phyloP scores from a whole-genome alignment of 257 asterid species.

The Nicotiana attenuata region DNA sequence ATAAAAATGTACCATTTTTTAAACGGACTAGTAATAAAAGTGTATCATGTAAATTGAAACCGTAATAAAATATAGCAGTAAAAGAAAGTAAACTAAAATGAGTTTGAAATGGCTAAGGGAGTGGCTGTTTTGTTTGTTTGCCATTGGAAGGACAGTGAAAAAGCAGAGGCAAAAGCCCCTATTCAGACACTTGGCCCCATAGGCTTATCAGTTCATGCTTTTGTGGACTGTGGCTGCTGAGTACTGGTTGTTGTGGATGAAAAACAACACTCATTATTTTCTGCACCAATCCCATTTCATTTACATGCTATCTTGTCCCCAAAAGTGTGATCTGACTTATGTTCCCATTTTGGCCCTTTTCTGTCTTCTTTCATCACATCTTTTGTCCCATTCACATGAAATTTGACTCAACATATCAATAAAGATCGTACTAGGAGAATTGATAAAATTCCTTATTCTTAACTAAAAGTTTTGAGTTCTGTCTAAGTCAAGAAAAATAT shows the following conservation, averaged over 20 bases:
- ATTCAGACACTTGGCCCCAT: conserved; percentile 5
- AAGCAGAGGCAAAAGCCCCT: not conserved
- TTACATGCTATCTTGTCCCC: not conserved
- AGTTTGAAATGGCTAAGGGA: no score
- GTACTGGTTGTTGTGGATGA: no score
- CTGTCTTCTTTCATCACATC: not conserved
- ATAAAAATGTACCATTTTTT: no score
- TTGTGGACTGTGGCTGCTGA: not conserved
- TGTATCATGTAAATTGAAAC: no score
- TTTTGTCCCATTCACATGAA: not conserved
- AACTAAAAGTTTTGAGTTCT: no score
- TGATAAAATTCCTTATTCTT: no score
- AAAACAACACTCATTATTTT: conserved; percentile 3
- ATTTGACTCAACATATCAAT: not conserved
- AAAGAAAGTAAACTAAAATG: no score
- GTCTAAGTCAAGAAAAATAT: no score
- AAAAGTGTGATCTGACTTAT: not conserved
- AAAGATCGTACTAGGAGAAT: no score
- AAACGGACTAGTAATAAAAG: no score
- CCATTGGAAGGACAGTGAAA: not conserved
- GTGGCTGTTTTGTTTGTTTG: not conserved
- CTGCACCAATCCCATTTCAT: conserved; percentile 2
- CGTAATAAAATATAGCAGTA: no score
- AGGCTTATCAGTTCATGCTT: not conserved
- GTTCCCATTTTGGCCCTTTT: not conserved